A percentile compares a stretch with the other conserved stretches of the same genome.
Evolutionary conservation across 1,284 basidiomycete species (phyloP).

Genomic region (Cryptococcus sp.): DNA sequence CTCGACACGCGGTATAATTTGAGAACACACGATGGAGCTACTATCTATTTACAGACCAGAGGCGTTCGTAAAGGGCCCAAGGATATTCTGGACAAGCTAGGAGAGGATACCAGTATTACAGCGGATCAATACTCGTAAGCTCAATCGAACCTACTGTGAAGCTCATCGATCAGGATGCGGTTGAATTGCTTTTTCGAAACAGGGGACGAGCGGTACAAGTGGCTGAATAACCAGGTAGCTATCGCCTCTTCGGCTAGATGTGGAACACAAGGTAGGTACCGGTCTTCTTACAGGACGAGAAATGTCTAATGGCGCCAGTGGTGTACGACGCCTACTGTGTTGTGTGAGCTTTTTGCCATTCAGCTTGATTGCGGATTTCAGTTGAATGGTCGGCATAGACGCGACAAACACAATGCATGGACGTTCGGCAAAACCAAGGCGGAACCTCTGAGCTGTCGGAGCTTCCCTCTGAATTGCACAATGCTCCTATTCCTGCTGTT

Average conservation of each 20-base stretch:
- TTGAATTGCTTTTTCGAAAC: slow-evolving; percentile 25
- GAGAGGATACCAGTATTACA: slow-evolving; percentile 17
- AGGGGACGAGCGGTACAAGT: slow-evolving; percentile 24
- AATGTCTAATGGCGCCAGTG: slow-evolving; percentile 1
- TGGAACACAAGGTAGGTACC: slow-evolving; percentile 16
- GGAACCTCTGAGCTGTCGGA: too few species aligned
- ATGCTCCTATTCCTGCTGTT: too few species aligned
- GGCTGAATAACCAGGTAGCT: slow-evolving; percentile 24
- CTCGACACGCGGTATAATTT: slow-evolving; percentile 25
- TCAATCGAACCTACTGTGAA: not conserved
- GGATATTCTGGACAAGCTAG: slow-evolving; percentile 19
- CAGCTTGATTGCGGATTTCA: too few species aligned
- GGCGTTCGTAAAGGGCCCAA: slow-evolving; percentile 24
- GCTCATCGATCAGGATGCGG: slow-evolving; percentile 14
- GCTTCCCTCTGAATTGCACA: too few species aligned
- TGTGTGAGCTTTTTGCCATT: not conserved
- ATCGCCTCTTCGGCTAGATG: slow-evolving; percentile 22
- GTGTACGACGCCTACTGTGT: slow-evolving; percentile 15
- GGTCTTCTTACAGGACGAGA: not conserved
- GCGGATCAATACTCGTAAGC: slow-evolving; percentile 16
- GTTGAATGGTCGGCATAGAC: too few species aligned
- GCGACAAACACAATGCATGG: too few species aligned
- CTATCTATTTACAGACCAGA: slow-evolving; percentile 23
- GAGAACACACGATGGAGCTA: slow-evolving; percentile 24
- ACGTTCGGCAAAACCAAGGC: too few species aligned